These are phyloP conservation scores for Pseudonectria foliicola DNA, from an alignment of 2,329 filamentous ascomycete species.

Conservation along the genomic window DNA sequence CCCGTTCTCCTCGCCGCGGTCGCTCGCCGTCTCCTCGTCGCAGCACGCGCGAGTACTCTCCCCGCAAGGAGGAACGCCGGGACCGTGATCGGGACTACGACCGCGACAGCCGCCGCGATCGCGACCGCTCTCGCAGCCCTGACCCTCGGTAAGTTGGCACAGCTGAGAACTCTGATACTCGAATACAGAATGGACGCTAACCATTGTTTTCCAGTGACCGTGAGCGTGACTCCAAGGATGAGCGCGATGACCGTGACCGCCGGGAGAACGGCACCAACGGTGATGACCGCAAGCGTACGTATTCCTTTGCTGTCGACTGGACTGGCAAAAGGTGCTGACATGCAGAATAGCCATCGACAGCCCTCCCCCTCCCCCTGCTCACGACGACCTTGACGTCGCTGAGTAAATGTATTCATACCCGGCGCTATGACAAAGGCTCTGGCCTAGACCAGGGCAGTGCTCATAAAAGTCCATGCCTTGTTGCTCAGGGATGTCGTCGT, in stretches of 20 bases:
- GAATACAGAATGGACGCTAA: too few species aligned
- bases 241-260: slow-evolving; percentile 65
- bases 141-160: slow-evolving; percentile 44
- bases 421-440: slow-evolving; percentile 4
- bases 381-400: slow-evolving; percentile 94
- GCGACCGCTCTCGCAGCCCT: slow-evolving; percentile 69
- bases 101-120: slow-evolving; percentile 66
- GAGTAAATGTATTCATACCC: slow-evolving; percentile 44
- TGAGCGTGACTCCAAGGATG: slow-evolving; percentile 53
- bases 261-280: slow-evolving; percentile 75
- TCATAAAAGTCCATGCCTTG: slow-evolving; percentile 18
- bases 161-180: not conserved
- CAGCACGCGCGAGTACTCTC: slow-evolving; percentile 72
- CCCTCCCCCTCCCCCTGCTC: slow-evolving; percentile 70
- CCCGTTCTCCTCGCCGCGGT: slow-evolving; percentile 58
- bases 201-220: slow-evolving; percentile 34
- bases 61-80: slow-evolving; percentile 67
- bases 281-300: slow-evolving; percentile 81
- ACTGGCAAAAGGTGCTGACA: slow-evolving; percentile 14
- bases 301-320: slow-evolving; percentile 1
- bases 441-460: slow-evolving; percentile 9
- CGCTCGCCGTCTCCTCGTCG: slow-evolving; percentile 75
- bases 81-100: slow-evolving; percentile 67
- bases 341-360: slow-evolving; percentile 54
- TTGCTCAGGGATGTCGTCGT: slow-evolving; percentile 11